These are phyloP conservation scores for Backusella mclennaniae DNA, from an alignment of 192 early-diverging fungal species.

Conservation along the genomic window DNA sequence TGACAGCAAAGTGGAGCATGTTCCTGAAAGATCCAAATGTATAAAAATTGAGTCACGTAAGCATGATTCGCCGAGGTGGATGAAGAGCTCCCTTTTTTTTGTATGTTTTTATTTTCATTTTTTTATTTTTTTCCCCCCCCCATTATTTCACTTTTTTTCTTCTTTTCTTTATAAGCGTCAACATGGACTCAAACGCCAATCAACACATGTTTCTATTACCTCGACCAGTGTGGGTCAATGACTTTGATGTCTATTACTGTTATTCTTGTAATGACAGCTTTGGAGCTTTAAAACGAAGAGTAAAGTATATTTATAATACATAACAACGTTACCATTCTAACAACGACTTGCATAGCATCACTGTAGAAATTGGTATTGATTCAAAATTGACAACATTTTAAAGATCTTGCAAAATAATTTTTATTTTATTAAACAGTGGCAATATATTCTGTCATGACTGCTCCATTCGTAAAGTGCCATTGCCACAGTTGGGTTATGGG, in stretches of 20 bases:
- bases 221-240: constrained; percentile 50
- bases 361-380: constrained; percentile 54
- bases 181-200: constrained; percentile 16
- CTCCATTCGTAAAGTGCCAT: constrained; percentile 45
- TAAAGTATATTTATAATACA: constrained; percentile 15
- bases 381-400: not conserved
- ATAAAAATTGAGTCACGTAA: not conserved
- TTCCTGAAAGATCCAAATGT: not conserved
- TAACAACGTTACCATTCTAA: not conserved
- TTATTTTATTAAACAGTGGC: constrained; percentile 36
- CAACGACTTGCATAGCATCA: constrained; percentile 42
- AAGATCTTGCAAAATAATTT: not conserved
- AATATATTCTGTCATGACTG: constrained; percentile 58
- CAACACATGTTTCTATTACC: constrained; percentile 41
- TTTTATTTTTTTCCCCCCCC: not conserved
- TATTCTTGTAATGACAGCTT: constrained; percentile 42
- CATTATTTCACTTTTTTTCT: not conserved
- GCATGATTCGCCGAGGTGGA: constrained; percentile 2
- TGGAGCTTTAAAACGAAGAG: constrained; percentile 45
- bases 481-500: constrained; percentile 53
- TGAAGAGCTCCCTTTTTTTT: not conserved
- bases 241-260: constrained; percentile 46
- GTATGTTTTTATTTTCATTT: not conserved
- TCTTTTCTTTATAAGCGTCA: not conserved
- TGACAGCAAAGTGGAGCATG: not conserved